Base-by-base conservation (phyloP, 225 moss, liverwort and hornwort genomes). In the Pleurozium schreberi region DNA sequence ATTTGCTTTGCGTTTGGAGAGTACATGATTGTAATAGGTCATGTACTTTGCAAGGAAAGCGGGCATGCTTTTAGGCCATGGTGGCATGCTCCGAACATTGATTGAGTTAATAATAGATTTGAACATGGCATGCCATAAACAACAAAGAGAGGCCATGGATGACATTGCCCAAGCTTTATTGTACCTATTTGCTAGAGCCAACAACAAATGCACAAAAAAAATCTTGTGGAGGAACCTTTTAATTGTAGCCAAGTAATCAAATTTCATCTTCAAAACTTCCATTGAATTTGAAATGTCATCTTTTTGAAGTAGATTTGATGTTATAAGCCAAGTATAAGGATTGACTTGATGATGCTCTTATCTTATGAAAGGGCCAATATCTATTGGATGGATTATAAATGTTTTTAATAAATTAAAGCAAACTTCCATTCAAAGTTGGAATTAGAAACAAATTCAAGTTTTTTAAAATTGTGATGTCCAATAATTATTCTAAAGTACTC, bases 191-290 rank as follows among this genome's bases (percentile, higher is more conserved):
- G n/a, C n/a, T 68, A 68, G n/a, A 68, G 4, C 20, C 21, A 0
- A n/a, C 22, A n/a, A 68, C 1, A 68, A 68, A n/a, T 12, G 22
- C 12, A 12, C 7, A 21, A 34, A 36, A 36, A 12, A 12, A 12
- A 6, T 0, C 2, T 1, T 22, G 4, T 2, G 2, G 22, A 68
- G 0, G 22, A n/a, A 22, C 7, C 12, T 68, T 68, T 68, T n/a
- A n/a, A n/a, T n/a, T n/a, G n/a, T n/a, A n/a, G n/a, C n/a, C n/a
- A n/a, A n/a, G n/a, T n/a, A n/a, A n/a, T n/a, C 8, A 26, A 70
- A 42, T 42, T 42, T 8, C 5, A 42, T 8, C 1, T 14, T 26
- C 20, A 70, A 18, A 70, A 15, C 5, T 15, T 42, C 42, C 9
- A 70, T 15, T 42, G 42, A 26, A 70, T 3, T 26, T 42, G 8